These are phyloP conservation scores for Bullera alba DNA, from an alignment of 768 basidiomycete genomes.

Conservation along the genomic window DNA sequence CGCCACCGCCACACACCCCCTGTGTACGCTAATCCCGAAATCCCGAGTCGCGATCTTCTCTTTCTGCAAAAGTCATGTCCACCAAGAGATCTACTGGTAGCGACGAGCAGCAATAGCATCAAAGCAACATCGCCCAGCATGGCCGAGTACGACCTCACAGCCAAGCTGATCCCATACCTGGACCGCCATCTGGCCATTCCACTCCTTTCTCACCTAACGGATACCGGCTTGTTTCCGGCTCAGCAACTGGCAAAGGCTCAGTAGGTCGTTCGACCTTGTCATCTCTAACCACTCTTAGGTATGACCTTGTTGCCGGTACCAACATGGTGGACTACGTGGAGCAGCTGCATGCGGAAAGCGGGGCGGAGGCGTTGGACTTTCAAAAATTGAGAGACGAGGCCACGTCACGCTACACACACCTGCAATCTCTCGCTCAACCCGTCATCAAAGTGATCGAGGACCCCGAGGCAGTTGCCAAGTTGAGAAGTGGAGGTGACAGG, in stretches of 20 bases:
- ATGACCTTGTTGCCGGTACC: constrained; percentile 93
- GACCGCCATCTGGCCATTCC: constrained; percentile 94
- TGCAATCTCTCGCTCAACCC: constrained; percentile 83
- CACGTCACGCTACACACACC: constrained; percentile 70
- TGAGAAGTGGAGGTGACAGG: constrained; percentile 77
- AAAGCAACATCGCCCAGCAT: no score
- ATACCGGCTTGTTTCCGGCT: constrained; percentile 58
- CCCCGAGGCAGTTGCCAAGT: constrained; percentile 85
- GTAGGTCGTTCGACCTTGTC: constrained; percentile 18
- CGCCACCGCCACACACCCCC: no score
- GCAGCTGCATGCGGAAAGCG: constrained; percentile 67
- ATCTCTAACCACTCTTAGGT: constrained; percentile 39
- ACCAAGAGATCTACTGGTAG: no score
- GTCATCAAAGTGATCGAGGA: constrained; percentile 95
- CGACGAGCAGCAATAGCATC: no score
- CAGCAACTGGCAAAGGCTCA: constrained; percentile 80
- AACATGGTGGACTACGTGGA: constrained; percentile 97
- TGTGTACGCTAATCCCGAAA: no score
- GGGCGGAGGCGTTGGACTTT: constrained; percentile 62
- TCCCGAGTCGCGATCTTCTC: no score
- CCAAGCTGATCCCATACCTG: constrained; percentile 80
- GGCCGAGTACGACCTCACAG: constrained; percentile 86
- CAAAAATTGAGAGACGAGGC: constrained; percentile 72
- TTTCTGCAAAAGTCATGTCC: no score
- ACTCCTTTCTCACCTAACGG: constrained; percentile 75